phyloP scores from a whole-genome alignment of 371 early-diverging fungal species.

The Syncephalastrum monosporum region DNA sequence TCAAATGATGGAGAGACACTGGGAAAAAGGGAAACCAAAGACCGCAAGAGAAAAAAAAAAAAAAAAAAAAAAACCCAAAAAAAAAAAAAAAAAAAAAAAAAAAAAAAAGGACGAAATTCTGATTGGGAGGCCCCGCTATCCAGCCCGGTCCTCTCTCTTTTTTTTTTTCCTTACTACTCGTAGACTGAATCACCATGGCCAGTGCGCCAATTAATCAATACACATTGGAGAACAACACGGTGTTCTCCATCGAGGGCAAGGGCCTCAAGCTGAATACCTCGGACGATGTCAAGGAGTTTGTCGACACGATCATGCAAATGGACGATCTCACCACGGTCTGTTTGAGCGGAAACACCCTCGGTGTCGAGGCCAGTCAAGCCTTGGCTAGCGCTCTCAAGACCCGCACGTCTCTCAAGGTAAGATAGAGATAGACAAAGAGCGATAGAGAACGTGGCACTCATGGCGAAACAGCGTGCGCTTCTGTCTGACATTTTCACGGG shows the following conservation, averaged over 20 bases:
- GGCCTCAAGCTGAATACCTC: constrained; percentile 83
- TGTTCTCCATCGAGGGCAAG: constrained; percentile 65
- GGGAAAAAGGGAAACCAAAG: too few species aligned
- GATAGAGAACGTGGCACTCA: background rate
- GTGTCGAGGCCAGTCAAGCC: constrained; percentile 88
- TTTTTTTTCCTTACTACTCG: too few species aligned
- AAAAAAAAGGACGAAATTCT: too few species aligned
- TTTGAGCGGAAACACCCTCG: constrained; percentile 93
- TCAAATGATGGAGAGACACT: too few species aligned
- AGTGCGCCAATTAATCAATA: constrained; percentile 39
- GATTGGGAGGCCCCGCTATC: too few species aligned
- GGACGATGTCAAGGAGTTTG: constrained; percentile 75
- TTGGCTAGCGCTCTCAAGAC: constrained; percentile 74
- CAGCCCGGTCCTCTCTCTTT: too few species aligned
- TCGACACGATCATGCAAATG: constrained; percentile 66
- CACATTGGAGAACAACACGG: constrained; percentile 41
- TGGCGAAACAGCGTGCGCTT: constrained; percentile 43
- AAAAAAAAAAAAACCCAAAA: too few species aligned
- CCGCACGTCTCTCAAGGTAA: constrained; percentile 73
- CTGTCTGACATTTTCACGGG: constrained; percentile 94
- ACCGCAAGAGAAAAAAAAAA: too few species aligned
- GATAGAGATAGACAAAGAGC: background rate
- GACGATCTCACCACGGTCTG: constrained; percentile 71
- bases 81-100: too few species aligned
- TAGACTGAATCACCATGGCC: too few species aligned